Conservation (phyloP, 345 rosid genomes). For the Adansonia digitata region DNA sequence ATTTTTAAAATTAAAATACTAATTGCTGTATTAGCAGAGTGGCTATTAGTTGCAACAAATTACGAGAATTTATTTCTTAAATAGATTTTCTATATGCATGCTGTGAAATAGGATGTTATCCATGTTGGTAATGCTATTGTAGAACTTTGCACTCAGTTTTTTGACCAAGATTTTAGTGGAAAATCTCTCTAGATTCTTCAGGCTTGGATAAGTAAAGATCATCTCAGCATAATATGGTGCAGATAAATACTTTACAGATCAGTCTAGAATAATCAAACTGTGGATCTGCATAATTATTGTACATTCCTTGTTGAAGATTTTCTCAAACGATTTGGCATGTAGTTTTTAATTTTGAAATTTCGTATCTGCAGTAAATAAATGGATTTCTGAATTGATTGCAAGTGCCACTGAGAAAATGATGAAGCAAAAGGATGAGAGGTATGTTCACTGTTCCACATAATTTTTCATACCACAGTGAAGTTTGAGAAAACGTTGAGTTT, state of each 20-base stretch:
- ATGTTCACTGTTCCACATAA: constrained; percentile 5
- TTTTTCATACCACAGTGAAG: neutral
- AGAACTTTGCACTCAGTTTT: neutral
- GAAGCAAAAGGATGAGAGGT: constrained; percentile 99
- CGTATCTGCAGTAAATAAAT: constrained; percentile 64
- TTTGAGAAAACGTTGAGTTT: neutral
- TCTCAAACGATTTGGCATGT: neutral
- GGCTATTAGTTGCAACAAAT: neutral
- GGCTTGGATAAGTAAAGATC: neutral
- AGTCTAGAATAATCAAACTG: neutral
- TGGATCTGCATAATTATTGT: neutral
- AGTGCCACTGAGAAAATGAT: constrained; percentile 90
- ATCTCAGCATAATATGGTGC: neutral
- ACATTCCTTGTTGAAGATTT: constrained; percentile 2
- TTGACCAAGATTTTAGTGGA: neutral
- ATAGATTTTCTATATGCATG: neutral
- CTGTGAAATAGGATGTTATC: neutral
- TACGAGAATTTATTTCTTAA: neutral
- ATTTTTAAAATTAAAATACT: neutral
- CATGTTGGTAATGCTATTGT: neutral
- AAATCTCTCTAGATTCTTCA: neutral
- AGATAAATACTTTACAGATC: neutral
- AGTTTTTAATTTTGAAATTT: constrained; percentile 9
- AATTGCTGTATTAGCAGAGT: neutral
- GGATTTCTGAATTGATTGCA: constrained; percentile 83